phyloP scores from a whole-genome alignment of 148 eudicot species.

The Vaccinium vitisidaea region DNA sequence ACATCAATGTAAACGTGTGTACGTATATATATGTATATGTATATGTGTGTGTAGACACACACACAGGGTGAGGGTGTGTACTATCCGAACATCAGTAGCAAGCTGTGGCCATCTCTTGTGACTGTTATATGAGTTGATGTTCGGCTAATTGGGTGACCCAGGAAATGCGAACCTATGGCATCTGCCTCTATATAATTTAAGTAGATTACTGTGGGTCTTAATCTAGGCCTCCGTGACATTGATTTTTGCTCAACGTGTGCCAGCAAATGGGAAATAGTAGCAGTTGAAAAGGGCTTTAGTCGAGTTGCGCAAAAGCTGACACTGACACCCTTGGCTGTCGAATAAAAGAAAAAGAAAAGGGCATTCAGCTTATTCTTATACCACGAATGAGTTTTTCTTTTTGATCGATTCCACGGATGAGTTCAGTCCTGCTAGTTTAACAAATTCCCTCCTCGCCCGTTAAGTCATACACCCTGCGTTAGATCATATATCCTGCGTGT shows the following conservation, averaged over 20 bases:
- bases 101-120: neutral
- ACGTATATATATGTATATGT: neutral
- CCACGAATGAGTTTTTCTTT: neutral
- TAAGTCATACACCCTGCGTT: no score
- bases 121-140: neutral
- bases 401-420: neutral
- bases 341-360: neutral
- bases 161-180: neutral
- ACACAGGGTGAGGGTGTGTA: neutral
- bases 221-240: neutral
- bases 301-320: no score
- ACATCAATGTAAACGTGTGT: no score
- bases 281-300: neutral
- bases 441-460: neutral
- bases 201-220: neutral
- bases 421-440: neutral
- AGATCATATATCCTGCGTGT: neutral
- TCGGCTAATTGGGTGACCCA: neutral
- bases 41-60: neutral
- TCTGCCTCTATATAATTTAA: neutral
- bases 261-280: neutral
- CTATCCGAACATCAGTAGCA: neutral
- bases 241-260: neutral
- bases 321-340: no score
- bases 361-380: neutral